Conservation (phyloP, 2,329 filamentous ascomycete species). For the Aspergillus persii region DNA sequence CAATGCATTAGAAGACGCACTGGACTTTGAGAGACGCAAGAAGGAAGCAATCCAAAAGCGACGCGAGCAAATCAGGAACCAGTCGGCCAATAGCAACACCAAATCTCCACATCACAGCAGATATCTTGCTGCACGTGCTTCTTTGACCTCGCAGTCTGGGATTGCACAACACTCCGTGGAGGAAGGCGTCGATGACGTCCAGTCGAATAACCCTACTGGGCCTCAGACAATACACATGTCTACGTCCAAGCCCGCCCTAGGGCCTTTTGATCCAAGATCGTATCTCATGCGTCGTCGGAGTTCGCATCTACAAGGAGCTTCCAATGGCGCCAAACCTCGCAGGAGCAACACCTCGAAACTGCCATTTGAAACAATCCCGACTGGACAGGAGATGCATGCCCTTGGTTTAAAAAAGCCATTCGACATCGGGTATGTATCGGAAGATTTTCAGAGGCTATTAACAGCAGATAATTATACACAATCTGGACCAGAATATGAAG, state of each 20-base stretch:
- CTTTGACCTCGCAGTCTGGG: constrained; percentile 12
- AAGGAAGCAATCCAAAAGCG: constrained; percentile 31
- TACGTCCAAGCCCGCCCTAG: constrained; percentile 8
- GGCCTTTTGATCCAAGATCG: constrained; percentile 29
- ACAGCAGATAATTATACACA: constrained; percentile 23
- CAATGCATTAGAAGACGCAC: constrained; percentile 27
- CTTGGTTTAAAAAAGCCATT: constrained; percentile 14
- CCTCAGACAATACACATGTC: not conserved
- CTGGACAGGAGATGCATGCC: constrained; percentile 23
- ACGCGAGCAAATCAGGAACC: constrained; percentile 19
- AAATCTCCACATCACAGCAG: constrained; percentile 31
- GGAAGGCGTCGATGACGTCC: not conserved
- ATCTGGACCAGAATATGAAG: constrained; percentile 8
- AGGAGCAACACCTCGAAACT: constrained; percentile 23
- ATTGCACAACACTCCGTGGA: not conserved
- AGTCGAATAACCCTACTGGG: not conserved
- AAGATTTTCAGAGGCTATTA: constrained; percentile 2
- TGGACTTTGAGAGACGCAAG: constrained; percentile 42
- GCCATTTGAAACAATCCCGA: constrained; percentile 30
- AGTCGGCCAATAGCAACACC: not conserved
- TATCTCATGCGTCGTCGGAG: constrained; percentile 27
- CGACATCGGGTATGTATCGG: constrained; percentile 5
- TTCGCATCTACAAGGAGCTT: not conserved
- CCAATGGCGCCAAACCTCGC: constrained; percentile 1
- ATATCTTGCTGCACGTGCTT: constrained; percentile 31